Base-by-base conservation (phyloP, 73 alveolate genomes). In the Stentor coeruleus region DNA sequence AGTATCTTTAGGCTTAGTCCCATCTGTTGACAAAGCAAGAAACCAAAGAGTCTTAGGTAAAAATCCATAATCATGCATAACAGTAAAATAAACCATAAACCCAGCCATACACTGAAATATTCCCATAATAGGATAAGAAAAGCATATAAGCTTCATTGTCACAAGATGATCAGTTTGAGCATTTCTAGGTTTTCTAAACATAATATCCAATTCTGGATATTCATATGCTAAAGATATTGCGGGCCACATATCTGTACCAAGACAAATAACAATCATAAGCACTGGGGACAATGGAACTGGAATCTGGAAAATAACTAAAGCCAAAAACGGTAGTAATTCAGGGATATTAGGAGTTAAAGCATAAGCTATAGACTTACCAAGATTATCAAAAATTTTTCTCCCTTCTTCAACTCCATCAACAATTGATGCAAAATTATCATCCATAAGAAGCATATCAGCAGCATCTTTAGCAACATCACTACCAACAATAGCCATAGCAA, bases 391-490 rank as follows among this genome's bases (percentile, higher is more conserved):
- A 83, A 97, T 94, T 72, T 90, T 90, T 83, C 99, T 94, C 36
- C 99, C 99, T 91, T 97, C 97, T 77, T 94, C 98, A 31, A 98
- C 98, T 26, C 99, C 99, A 76, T 87, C 89, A 41, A 96, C 97
- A 3, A 98, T 98, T 38, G 99, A 91, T 58, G 98, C 93, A 86
- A 98, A 98, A 87, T 98, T 96, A 89, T 98, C 99, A 85, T 95
- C 98, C 59, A 97, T 88, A 37, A 98, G 90, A 74, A 94, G 72
- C 96, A 98, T 96, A 87, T 97, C 99, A 20, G 99, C 99, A 14
- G 99, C 99, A 87, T 96, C 99, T 90, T 97, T 97, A n/a, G 99
- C 99, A 30, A 98, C 99, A 91, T 98, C 99, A 74, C 99, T 91
- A 38, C 99, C 99, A 77, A 92, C 91, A 42, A 92, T 92, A 49